Percentiles rank a stretch among this genome's conserved stretches.
Conservation (phyloP, 2,329 filamentous ascomycete species). For the Arthrobotrys entomopaga region DNA sequence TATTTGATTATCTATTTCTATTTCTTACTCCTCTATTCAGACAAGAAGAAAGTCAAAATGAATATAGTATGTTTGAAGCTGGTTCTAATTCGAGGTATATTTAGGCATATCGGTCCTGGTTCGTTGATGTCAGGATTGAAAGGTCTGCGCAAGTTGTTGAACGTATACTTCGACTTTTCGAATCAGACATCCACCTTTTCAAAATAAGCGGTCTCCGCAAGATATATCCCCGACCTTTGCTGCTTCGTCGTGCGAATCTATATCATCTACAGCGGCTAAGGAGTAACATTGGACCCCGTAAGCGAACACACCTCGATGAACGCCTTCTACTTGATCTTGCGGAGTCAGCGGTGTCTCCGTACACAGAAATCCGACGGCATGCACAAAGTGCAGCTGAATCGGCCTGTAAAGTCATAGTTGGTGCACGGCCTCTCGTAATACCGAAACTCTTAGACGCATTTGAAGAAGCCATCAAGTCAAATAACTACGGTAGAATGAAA, state of each 20-base stretch:
- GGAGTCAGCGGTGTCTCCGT: constrained; percentile 86
- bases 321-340: constrained; percentile 84
- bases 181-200: constrained; percentile 88
- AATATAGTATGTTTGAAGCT: background rate
- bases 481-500: constrained; percentile 91
- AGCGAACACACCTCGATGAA: constrained; percentile 90
- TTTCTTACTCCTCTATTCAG: background rate
- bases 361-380: constrained; percentile 93
- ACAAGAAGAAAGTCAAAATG: background rate
- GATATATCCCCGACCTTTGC: constrained; percentile 88
- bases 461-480: constrained; percentile 78
- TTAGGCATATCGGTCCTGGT: constrained; percentile 85
- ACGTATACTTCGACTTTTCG: constrained; percentile 82
- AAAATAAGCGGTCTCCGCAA: constrained; percentile 94
- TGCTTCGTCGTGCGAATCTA: constrained; percentile 90
- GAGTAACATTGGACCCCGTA: constrained; percentile 88
- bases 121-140: constrained; percentile 96
- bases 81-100: constrained; percentile 16
- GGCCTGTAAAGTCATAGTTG: constrained; percentile 88
- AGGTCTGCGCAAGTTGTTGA: constrained; percentile 93
- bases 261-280: constrained; percentile 95
- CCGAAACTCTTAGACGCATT: constrained; percentile 84
- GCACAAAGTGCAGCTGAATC: constrained; percentile 93
- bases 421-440: constrained; percentile 86
- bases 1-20: background rate